phyloP scores from a whole-genome alignment of 2,329 filamentous ascomycete genomes.

The Lomentospora prolificans region DNA sequence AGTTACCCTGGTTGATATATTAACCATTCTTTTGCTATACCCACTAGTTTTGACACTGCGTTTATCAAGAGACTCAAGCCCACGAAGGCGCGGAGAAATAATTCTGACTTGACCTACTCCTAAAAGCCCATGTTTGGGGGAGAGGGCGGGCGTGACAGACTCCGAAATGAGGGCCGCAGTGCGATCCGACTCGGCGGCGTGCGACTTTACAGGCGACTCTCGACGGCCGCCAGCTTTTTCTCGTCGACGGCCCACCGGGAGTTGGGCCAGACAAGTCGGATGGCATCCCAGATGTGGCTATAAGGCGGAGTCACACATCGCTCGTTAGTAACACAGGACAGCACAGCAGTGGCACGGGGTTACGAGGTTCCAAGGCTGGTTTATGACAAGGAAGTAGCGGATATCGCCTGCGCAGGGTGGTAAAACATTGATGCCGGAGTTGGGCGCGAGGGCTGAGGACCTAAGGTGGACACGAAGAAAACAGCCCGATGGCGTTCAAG shows the following conservation, averaged over 20 bases:
- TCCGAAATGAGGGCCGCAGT: background rate
- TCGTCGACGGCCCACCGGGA: constrained; percentile 66
- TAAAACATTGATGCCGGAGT: constrained; percentile 25
- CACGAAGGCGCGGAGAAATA: too few species aligned
- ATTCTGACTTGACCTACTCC: too few species aligned
- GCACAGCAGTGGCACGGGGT: background rate
- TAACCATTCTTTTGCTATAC: too few species aligned
- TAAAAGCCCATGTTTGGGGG: too few species aligned
- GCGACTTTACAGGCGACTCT: constrained; percentile 61
- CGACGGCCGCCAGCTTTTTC: constrained; percentile 55
- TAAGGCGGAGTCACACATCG: constrained; percentile 10
- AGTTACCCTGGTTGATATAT: too few species aligned
- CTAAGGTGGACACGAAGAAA: too few species aligned
- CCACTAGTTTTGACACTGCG: too few species aligned
- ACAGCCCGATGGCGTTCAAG: too few species aligned
- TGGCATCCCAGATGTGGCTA: constrained; percentile 89
- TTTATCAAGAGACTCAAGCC: too few species aligned
- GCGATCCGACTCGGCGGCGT: background rate
- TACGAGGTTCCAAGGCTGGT: too few species aligned
- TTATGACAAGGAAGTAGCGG: constrained; percentile 9
- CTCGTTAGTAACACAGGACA: constrained; percentile 13
- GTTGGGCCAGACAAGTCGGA: constrained; percentile 86
- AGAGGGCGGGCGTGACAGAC: background rate
- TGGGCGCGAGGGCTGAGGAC: constrained; percentile 14
- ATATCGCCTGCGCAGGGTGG: background rate